Conservation (phyloP, 1,139 yeast genomes). For the Entelexis sorbosivorans region DNA sequence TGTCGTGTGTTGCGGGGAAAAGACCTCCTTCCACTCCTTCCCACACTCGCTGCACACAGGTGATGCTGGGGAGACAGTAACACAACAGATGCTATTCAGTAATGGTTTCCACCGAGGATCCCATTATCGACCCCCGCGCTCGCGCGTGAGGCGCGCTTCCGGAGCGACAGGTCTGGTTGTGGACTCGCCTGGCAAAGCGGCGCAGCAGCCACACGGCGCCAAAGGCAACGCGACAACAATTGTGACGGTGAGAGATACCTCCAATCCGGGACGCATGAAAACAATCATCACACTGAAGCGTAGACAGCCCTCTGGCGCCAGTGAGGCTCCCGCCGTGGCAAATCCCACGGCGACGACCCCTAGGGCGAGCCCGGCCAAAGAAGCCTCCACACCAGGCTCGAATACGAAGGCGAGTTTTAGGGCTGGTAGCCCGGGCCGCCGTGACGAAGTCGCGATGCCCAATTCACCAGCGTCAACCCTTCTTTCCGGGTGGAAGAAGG, state of each 20-base stretch:
- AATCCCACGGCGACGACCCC: no score
- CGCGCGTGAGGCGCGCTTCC: neutral
- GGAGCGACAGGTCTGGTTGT: neutral
- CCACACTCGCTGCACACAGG: neutral
- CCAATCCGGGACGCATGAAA: neutral
- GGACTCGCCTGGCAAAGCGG: neutral
- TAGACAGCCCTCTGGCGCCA: neutral
- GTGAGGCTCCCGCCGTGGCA: no score
- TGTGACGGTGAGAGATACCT: neutral
- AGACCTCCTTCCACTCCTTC: neutral
- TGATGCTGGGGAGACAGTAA: neutral
- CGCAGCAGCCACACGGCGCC: neutral
- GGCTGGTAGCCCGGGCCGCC: no score
- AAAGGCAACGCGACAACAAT: neutral
- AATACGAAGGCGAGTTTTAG: no score
- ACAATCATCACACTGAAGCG: neutral
- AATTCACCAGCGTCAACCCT: conserved; percentile 8
- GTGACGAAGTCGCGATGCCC: neutral
- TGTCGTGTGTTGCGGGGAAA: neutral
- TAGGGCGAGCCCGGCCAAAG: no score
- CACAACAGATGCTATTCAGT: neutral
- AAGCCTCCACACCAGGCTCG: no score
- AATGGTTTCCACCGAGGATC: conserved; percentile 1
- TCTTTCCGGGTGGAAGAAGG: neutral
- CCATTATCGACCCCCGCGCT: neutral